A percentile compares a stretch with the other conserved stretches of the same genome.
These are phyloP conservation scores for Blastomyces parvus DNA, from an alignment of 2,329 filamentous ascomycete species.

Conservation along the genomic window DNA sequence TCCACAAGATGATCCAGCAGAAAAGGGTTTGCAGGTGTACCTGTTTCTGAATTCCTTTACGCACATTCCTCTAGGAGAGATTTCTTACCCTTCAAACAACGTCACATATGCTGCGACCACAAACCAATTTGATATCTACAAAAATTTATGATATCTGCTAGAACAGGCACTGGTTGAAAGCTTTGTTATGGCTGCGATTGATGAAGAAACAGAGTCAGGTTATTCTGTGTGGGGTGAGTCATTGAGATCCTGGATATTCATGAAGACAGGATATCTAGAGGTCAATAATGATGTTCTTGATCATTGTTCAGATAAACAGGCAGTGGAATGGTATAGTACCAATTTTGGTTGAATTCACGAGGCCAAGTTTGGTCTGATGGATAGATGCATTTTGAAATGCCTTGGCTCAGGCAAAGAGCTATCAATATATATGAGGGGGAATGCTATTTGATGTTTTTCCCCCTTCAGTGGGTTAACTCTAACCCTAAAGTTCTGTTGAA, in stretches of 20 bases:
- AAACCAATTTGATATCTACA: slow-evolving; percentile 14
- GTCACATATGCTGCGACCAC: neutral
- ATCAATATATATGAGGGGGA: slow-evolving; percentile 21
- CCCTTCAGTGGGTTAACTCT: too few relatives aligned
- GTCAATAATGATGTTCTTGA: slow-evolving; percentile 22
- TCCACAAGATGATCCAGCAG: slow-evolving; percentile 14
- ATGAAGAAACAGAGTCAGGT: slow-evolving; percentile 17
- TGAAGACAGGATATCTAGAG: slow-evolving; percentile 23
- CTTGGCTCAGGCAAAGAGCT: slow-evolving; percentile 21
- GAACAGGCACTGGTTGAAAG: slow-evolving; percentile 19
- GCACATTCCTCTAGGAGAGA: slow-evolving; percentile 10
- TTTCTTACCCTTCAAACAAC: neutral
- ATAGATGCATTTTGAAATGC: slow-evolving; percentile 21
- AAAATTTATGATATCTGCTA: slow-evolving; percentile 17
- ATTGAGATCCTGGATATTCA: slow-evolving; percentile 20
- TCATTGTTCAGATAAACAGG: slow-evolving; percentile 20
- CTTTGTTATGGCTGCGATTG: slow-evolving; percentile 21
- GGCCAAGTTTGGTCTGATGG: slow-evolving; percentile 17
- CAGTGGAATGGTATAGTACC: slow-evolving; percentile 23
- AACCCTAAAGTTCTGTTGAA: too few relatives aligned
- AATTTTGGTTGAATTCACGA: slow-evolving; percentile 23
- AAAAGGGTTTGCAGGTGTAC: slow-evolving; percentile 11
- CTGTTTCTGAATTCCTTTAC: slow-evolving; percentile 17
- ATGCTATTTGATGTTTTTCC: slow-evolving; percentile 13
- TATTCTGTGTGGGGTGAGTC: slow-evolving; percentile 18